A percentile compares a stretch with the other conserved stretches of the same genome.
Conservation (phyloP, 73 alveolate genomes). For the Blepharisma stoltei region DNA sequence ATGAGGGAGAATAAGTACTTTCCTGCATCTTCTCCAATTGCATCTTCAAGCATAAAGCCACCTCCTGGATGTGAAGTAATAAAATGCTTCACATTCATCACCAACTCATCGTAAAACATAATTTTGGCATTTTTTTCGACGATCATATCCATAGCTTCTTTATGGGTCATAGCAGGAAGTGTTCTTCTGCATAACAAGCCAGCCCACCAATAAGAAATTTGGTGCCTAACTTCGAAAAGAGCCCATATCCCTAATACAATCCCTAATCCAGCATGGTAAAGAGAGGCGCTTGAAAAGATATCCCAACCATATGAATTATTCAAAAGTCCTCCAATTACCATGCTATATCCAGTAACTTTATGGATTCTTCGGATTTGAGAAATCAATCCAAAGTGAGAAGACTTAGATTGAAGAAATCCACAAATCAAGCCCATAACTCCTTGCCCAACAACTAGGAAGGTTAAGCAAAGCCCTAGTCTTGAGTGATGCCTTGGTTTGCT, state of each 20-base stretch:
- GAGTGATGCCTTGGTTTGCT: background rate
- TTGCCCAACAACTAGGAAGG: background rate
- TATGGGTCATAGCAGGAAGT: conserved; percentile 6
- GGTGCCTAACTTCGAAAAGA: background rate
- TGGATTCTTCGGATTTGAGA: background rate
- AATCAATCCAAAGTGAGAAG: background rate
- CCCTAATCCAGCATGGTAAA: background rate
- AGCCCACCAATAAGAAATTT: background rate
- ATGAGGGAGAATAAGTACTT: too few relatives aligned
- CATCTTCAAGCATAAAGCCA: conserved; percentile 18
- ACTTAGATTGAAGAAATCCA: background rate
- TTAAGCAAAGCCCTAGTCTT: background rate
- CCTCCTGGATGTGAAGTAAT: conserved; percentile 8
- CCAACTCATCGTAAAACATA: conserved; percentile 17
- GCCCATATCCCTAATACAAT: background rate
- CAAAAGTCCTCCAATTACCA: conserved; percentile 4
- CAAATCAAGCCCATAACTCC: background rate
- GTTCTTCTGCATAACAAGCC: background rate
- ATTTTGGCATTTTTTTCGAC: background rate
- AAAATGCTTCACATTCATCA: background rate
- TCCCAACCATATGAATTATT: background rate
- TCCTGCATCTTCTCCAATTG: conserved; percentile 25
- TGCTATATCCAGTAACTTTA: background rate
- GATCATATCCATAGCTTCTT: conserved; percentile 1
- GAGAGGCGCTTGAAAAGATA: background rate